Evolutionary conservation across 768 basidiomycete species (phyloP).

Genomic region (Panellus pusillus): DNA sequence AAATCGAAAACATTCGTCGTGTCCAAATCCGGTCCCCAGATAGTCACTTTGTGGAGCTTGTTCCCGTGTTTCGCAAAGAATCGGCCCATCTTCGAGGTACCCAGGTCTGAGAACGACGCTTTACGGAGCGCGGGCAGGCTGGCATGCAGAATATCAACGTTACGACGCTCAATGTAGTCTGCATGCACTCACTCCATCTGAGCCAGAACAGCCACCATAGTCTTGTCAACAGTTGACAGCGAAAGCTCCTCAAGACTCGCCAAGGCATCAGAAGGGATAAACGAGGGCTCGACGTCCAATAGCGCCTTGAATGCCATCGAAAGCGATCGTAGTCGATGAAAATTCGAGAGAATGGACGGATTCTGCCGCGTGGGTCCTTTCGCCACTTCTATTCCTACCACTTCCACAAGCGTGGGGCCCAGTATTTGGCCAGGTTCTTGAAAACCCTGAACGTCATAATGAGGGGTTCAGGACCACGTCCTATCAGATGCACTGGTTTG

Average conservation of each 20-base stretch:
- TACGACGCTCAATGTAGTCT: not conserved
- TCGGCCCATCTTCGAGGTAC: not conserved
- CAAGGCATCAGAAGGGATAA: not conserved
- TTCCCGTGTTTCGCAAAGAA: constrained; percentile 13
- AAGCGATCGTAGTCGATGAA: constrained; percentile 2
- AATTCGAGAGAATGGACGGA: constrained; percentile 1
- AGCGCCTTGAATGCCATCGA: not conserved
- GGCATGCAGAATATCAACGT: not conserved
- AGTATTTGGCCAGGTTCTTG: constrained; percentile 3
- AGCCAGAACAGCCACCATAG: not conserved
- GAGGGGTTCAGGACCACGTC: not conserved
- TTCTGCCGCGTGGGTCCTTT: not conserved
- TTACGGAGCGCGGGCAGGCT: constrained; percentile 5
- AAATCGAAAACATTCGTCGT: constrained; percentile 1
- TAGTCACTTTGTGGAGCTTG: constrained; percentile 1
- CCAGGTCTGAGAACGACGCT: not conserved
- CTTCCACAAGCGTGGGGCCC: constrained; percentile 3
- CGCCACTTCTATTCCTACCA: constrained; percentile 5
- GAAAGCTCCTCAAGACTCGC: constrained; percentile 5
- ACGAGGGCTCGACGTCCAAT: not conserved
- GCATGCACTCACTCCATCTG: constrained; percentile 9
- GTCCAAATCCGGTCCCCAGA: not conserved
- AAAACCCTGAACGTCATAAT: not conserved
- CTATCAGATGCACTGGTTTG: constrained; percentile 1
- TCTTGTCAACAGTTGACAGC: not conserved